Percentiles rank a stretch among this genome's conserved stretches.
Evolutionary conservation across 345 rosid species (phyloP).

Genomic region (Eucalyptus sideroxylon): DNA sequence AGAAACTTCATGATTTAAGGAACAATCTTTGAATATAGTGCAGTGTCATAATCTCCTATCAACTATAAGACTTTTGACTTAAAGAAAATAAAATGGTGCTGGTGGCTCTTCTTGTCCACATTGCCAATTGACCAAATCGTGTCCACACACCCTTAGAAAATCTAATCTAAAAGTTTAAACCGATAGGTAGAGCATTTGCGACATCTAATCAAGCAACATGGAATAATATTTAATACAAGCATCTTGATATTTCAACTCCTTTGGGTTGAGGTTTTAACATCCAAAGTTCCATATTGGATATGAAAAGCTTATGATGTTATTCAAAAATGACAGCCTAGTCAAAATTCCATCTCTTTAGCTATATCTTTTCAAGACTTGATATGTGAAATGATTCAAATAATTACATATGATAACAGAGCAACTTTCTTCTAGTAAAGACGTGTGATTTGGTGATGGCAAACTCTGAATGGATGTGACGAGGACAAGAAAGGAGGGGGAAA

Average conservation of each 20-base stretch:
- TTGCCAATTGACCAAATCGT: not conserved
- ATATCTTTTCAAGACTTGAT: not conserved
- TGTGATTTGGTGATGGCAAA: not conserved
- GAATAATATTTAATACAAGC: not conserved
- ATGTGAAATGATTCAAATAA: not conserved
- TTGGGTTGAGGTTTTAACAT: not conserved
- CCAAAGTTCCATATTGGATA: not conserved
- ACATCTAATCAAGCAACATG: too few species aligned
- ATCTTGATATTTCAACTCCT: not conserved
- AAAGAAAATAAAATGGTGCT: not conserved
- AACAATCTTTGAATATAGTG: not conserved
- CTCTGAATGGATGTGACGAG: not conserved
- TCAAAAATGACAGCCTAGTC: not conserved
- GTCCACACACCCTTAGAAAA: not conserved
- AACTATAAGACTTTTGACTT: not conserved
- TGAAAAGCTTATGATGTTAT: not conserved
- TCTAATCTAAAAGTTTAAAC: too few species aligned
- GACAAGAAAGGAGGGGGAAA: not conserved
- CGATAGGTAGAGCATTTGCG: too few species aligned
- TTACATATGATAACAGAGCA: not conserved
- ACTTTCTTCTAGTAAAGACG: not conserved
- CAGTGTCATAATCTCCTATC: not conserved
- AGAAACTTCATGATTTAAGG: not conserved
- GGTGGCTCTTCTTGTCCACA: not conserved
- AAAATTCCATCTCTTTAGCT: not conserved